Percentiles rank a stretch among this genome's conserved stretches.
Evolutionary conservation across 306 rosid species (phyloP).

Genomic region (Quercus alba): DNA sequence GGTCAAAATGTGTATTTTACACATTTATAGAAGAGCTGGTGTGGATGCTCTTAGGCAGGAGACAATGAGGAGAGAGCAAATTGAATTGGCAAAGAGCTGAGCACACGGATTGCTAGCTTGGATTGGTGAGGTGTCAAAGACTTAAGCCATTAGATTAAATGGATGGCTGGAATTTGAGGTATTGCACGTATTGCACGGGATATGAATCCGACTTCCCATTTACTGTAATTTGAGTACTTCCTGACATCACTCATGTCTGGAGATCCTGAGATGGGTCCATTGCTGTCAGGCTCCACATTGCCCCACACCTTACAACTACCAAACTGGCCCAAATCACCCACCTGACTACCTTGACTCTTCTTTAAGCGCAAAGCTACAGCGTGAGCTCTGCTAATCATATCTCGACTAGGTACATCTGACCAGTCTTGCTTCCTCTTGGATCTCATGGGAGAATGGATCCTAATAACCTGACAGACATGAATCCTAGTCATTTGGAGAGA

Average conservation of each 20-base stretch:
- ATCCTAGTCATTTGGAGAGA: neutral
- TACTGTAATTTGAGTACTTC: conserved; percentile 64
- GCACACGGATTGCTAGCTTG: too few species aligned
- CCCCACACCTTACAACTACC: conserved; percentile 93
- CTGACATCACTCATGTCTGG: conserved; percentile 80
- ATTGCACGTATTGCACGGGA: too few species aligned
- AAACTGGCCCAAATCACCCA: conserved; percentile 71
- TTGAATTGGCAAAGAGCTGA: too few species aligned
- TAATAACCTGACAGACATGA: conserved; percentile 60
- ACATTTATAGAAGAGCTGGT: too few species aligned
- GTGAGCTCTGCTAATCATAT: conserved; percentile 74
- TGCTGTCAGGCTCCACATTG: conserved; percentile 56
- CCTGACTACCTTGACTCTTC: conserved; percentile 35
- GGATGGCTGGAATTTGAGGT: too few species aligned
- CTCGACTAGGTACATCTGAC: conserved; percentile 81
- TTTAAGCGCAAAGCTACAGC: conserved; percentile 73
- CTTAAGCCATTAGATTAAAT: too few species aligned
- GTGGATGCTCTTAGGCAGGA: too few species aligned
- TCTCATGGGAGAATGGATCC: conserved; percentile 98
- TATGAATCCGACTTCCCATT: conserved; percentile 42
- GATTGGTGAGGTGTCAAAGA: too few species aligned
- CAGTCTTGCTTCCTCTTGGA: conserved; percentile 71
- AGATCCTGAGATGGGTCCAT: conserved; percentile 82
- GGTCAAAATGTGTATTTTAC: too few species aligned
- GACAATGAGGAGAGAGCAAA: too few species aligned